phyloP scores from a whole-genome alignment of 805 yeast genomes.

The Wickerhamomyces bovis region DNA sequence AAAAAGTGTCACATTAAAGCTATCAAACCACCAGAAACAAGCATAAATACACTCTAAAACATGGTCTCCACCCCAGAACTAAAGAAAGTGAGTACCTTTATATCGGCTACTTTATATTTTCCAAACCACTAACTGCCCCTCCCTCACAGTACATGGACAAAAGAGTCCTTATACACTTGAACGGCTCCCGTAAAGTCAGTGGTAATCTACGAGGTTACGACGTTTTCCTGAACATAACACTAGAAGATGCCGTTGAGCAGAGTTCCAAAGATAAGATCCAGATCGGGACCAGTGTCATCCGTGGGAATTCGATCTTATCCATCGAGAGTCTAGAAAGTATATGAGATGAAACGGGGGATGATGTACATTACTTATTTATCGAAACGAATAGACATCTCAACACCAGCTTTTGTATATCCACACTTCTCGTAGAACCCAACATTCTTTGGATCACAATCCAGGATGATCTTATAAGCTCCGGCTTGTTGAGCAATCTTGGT shows the following conservation, averaged over 20 bases:
- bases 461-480: conserved; percentile 83
- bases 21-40: too few relatives aligned
- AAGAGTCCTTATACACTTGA: conserved; percentile 64
- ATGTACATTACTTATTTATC: conserved; percentile 3
- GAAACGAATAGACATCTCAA: conserved; percentile 59
- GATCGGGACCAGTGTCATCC: conserved; percentile 64
- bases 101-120: too few relatives aligned
- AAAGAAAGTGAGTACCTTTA: conserved; percentile 38
- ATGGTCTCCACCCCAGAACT: conserved; percentile 63
- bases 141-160: conserved; percentile 63
- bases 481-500: conserved; percentile 47
- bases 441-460: conserved; percentile 84
- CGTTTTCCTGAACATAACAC: conserved; percentile 58
- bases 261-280: conserved; percentile 25
- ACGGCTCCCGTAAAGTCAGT: conserved; percentile 71
- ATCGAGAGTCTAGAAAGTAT: conserved; percentile 40
- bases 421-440: conserved; percentile 86
- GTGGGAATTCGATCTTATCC: conserved; percentile 76
- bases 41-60: background rate
- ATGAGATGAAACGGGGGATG: conserved; percentile 2
- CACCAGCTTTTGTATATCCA: conserved; percentile 61
- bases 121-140: conserved; percentile 3
- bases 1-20: too few relatives aligned
- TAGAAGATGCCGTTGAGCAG: conserved; percentile 62
- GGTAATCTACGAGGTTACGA: conserved; percentile 87